Conservation (phyloP, 768 basidiomycete genomes). For the Suillus occidentalis region DNA sequence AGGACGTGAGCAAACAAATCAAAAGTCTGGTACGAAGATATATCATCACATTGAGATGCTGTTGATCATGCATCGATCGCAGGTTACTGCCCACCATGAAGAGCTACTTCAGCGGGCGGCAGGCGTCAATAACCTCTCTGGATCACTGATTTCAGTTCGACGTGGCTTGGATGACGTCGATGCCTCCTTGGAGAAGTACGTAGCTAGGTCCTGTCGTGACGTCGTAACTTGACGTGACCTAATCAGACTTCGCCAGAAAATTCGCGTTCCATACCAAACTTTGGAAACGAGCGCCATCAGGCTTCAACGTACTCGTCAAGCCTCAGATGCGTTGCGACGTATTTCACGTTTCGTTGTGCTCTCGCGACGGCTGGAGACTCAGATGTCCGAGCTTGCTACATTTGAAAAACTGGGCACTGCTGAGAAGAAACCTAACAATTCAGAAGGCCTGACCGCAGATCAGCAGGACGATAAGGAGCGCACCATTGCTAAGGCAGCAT, state of each 20-base stretch:
- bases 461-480: conserved; percentile 82
- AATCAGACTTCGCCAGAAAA: conserved; percentile 76
- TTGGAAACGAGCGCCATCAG: conserved; percentile 70
- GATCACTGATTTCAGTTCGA: conserved; percentile 65
- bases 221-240: conserved; percentile 7
- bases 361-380: conserved; percentile 76
- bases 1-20: conserved; percentile 90
- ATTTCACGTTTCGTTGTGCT: conserved; percentile 84
- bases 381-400: conserved; percentile 71
- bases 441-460: conserved; percentile 26
- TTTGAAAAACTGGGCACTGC: conserved; percentile 1
- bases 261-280: conserved; percentile 78
- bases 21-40: conserved; percentile 65
- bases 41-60: neutral
- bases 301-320: conserved; percentile 77
- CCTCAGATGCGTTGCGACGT: conserved; percentile 81
- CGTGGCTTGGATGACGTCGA: conserved; percentile 74
- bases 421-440: neutral
- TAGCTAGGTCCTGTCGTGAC: neutral
- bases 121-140: conserved; percentile 66
- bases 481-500: conserved; percentile 88
- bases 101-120: conserved; percentile 82
- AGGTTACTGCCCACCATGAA: conserved; percentile 86
- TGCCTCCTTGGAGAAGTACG: conserved; percentile 73
- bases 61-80: neutral